Evolutionary conservation across 345 rosid genomes (phyloP).

Genomic region (Durio zibethinus): DNA sequence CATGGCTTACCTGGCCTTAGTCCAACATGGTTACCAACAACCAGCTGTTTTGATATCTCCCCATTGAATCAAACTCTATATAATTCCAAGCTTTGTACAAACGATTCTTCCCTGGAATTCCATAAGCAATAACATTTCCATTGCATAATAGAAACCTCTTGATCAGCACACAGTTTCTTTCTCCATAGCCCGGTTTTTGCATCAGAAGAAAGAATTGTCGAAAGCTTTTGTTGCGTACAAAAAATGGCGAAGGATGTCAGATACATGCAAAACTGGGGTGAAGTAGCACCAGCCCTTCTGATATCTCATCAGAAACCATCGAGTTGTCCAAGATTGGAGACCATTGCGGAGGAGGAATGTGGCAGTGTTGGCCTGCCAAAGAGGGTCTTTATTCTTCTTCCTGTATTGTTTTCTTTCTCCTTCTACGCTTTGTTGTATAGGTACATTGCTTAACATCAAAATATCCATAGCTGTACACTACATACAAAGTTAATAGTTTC

Average conservation of each 20-base stretch:
- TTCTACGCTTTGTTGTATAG: constrained; percentile 37
- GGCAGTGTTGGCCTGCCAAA: constrained; percentile 23
- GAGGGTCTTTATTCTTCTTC: constrained; percentile 38
- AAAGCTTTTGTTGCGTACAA: neutral
- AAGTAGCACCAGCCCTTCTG: constrained; percentile 37
- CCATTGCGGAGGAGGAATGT: constrained; percentile 45
- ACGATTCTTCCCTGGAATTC: neutral
- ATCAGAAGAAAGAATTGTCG: neutral
- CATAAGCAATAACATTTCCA: neutral
- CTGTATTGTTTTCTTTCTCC: constrained; percentile 34
- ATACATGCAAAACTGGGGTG: constrained; percentile 23
- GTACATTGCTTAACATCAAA: constrained; percentile 8
- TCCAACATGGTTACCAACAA: neutral
- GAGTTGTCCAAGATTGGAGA: constrained; percentile 42
- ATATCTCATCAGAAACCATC: constrained; percentile 33
- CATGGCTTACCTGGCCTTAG: neutral
- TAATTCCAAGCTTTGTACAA: neutral
- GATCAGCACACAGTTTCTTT: neutral
- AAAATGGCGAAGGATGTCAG: constrained; percentile 22
- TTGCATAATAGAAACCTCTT: neutral
- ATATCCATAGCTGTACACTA: too few relatives aligned
- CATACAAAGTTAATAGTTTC: neutral
- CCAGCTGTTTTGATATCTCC: constrained; percentile 5
- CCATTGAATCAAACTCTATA: neutral
- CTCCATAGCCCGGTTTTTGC: neutral